Evolutionary conservation across 2,329 filamentous ascomycete genomes (phyloP).

Genomic region (Colletotrichum lupini): DNA sequence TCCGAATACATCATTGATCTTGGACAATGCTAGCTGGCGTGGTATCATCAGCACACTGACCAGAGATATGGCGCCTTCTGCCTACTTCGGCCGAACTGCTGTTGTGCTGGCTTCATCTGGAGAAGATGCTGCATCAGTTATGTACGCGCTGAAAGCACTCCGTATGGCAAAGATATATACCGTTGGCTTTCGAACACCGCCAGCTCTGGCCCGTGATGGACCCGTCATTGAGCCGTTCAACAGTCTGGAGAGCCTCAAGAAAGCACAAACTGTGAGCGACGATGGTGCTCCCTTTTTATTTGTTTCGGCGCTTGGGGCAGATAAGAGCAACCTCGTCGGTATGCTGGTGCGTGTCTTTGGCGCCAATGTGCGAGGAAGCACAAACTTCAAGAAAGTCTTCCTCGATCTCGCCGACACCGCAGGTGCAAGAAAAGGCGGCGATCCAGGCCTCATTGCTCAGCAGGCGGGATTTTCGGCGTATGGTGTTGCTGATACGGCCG

Average conservation of each 20-base stretch:
- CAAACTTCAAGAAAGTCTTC: conserved; percentile 74
- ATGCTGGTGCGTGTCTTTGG: conserved; percentile 82
- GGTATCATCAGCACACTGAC: conserved; percentile 85
- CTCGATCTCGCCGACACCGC: conserved; percentile 78
- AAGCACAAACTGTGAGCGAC: conserved; percentile 60
- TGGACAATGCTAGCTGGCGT: conserved; percentile 88
- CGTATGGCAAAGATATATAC: conserved; percentile 85
- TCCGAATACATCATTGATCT: conserved; percentile 69
- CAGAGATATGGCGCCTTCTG: conserved; percentile 83
- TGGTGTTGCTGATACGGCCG: conserved; percentile 81
- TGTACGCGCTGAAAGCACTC: conserved; percentile 82
- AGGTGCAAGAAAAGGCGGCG: conserved; percentile 69
- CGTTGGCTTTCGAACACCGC: conserved; percentile 78
- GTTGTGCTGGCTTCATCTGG: conserved; percentile 79
- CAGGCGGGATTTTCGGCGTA: conserved; percentile 84
- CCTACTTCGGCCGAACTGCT: conserved; percentile 80
- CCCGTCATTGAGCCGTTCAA: conserved; percentile 84
- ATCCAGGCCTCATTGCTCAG: conserved; percentile 77
- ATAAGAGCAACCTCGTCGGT: conserved; percentile 82
- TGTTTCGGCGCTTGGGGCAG: conserved; percentile 80
- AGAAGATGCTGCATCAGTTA: conserved; percentile 80
- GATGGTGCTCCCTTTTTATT: conserved; percentile 79
- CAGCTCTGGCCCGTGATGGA: conserved; percentile 68
- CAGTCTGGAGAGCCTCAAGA: conserved; percentile 72
- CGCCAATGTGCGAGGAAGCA: conserved; percentile 47